Base-by-base conservation (phyloP, 108 stramenopile genomes). In the Thalassiosira profunda region DNA sequence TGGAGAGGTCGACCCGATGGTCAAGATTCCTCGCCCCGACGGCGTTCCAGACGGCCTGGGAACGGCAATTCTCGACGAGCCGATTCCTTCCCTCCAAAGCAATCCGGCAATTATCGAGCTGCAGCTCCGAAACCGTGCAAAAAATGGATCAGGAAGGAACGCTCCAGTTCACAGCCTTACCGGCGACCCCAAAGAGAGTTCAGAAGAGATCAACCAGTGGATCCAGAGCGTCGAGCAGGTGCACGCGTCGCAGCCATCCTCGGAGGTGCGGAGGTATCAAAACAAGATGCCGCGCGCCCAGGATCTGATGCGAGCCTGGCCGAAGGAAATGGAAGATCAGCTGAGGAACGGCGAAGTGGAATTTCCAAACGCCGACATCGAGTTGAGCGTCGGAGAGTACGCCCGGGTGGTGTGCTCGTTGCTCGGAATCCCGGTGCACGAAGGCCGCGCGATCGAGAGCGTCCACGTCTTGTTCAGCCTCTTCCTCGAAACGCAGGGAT, bases 1-100 rank as follows among this genome's bases (percentile, higher is more conserved):
- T 5, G 92, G 92, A 17, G 88, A 92, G n/a, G 87, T 91, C 52
- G 92, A 96, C 49, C 84, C 90, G n/a, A 90, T 94, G 55, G 40
- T 96, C 52, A 94, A 93, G 61, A 71, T 89, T 36, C 86, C 86
- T 30, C 84, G 83, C 2, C 88, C 91, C 4, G 81, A 86, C 58
- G 79, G 74, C 23, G 53, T 87, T 30, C 31, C 52, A 4, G 92
- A 93, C 53, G 83, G 70, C n/a, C 53, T 91, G 3, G 92, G 91
- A 5, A 68, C 87, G 52, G 79, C 84, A 53, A 70, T 80, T 4
- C 48, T 96, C 10, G 92, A 94, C 65, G 95, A 96, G 77, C 90
- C 91, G 1, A 57, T 63, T 24, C 59, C 81, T 3, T 63, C 90
- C 15, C 56, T 38, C 8, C 91, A 92, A 65, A 84, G 84, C 46